Percentiles rank a stretch among this genome's conserved stretches.
Conservation (phyloP, 2,329 filamentous ascomycete species). For the Fusarium ramigenum region DNA sequence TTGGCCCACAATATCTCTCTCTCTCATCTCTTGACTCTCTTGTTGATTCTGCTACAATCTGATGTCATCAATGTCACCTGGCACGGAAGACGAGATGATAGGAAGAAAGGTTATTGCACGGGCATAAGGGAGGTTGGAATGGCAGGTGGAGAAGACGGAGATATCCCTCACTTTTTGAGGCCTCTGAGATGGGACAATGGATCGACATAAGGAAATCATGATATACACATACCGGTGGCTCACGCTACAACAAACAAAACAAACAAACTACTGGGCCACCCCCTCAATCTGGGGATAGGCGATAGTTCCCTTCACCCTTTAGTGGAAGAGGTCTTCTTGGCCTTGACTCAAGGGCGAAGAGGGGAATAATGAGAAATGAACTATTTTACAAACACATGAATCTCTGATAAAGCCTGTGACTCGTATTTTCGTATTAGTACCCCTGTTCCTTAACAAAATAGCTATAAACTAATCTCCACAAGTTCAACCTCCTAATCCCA, state of each 20-base stretch:
- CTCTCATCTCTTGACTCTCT: constrained; percentile 18
- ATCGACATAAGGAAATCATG: constrained; percentile 35
- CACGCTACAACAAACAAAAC: constrained; percentile 23
- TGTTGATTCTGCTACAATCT: background rate
- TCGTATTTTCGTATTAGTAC: background rate
- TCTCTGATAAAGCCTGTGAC: background rate
- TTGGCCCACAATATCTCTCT: background rate
- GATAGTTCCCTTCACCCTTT: background rate
- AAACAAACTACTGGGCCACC: constrained; percentile 11
- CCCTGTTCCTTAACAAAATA: constrained; percentile 1
- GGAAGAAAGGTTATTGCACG: background rate
- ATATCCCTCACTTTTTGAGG: constrained; percentile 3
- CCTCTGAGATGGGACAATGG: constrained; percentile 18
- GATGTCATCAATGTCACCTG: background rate
- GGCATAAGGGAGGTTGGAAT: background rate
- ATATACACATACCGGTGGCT: constrained; percentile 39
- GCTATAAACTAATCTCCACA: constrained; percentile 8
- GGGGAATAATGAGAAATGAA: constrained; percentile 21
- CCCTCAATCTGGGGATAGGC: constrained; percentile 4
- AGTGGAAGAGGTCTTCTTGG: background rate
- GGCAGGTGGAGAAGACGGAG: background rate
- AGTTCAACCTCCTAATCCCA: background rate
- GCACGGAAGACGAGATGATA: constrained; percentile 3
- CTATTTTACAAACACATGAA: background rate
- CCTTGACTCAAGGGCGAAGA: background rate